A percentile compares a stretch with the other conserved stretches of the same genome.
These are phyloP conservation scores for Penicillium frequentans DNA, from an alignment of 2,329 filamentous ascomycete genomes.

Conservation along the genomic window DNA sequence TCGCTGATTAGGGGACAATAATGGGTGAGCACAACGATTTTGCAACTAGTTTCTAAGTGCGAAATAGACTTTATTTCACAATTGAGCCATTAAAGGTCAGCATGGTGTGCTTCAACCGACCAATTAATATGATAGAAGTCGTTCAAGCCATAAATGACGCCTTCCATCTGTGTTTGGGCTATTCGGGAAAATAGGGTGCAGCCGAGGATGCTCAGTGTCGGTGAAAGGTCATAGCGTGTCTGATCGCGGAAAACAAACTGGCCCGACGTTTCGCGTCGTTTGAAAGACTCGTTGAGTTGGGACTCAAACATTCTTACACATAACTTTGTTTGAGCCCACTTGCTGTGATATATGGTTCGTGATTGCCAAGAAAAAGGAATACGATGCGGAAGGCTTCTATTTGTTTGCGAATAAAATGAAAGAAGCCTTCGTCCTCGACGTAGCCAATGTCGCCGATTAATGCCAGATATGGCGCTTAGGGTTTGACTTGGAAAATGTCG, in stretches of 20 bases:
- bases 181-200: conserved; percentile 51
- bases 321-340: no score
- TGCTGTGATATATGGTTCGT: no score
- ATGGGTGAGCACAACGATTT: conserved; percentile 1
- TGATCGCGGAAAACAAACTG: conserved; percentile 36
- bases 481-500: no score
- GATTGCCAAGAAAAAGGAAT: no score
- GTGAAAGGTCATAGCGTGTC: conserved; percentile 30
- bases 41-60: conserved; percentile 6
- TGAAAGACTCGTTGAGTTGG: no score
- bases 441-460: no score
- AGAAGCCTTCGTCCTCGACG: no score
- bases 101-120: conserved; percentile 18
- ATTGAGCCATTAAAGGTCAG: conserved; percentile 12
- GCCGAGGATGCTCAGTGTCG: conserved; percentile 36
- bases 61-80: conserved; percentile 7
- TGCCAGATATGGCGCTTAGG: no score
- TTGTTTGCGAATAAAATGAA: no score
- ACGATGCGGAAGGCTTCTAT: no score
- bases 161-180: conserved; percentile 29
- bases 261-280: no score
- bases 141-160: conserved; percentile 42
- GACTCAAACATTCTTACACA: no score
- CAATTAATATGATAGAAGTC: conserved; percentile 48
- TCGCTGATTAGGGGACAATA: conserved; percentile 6